These are phyloP conservation scores for Carex myosuroides DNA, from an alignment of 176 grass and related monocot genomes.

Conservation along the genomic window DNA sequence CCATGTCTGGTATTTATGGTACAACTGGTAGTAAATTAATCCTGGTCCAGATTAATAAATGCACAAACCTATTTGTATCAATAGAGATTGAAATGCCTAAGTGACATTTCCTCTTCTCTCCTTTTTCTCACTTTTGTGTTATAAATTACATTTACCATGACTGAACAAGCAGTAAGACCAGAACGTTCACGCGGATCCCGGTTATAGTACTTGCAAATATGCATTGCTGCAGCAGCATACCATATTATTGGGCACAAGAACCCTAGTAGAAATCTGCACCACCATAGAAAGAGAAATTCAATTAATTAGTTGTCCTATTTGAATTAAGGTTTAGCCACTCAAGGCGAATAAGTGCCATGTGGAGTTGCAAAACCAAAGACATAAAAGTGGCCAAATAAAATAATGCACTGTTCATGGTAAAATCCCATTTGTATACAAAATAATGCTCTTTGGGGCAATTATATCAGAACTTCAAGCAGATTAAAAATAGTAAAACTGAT, in stretches of 20 bases:
- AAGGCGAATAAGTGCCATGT: not conserved
- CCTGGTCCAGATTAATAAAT: not conserved
- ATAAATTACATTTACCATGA: constrained; percentile 45
- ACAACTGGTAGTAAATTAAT: not conserved
- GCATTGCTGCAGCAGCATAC: constrained; percentile 65
- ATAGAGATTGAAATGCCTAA: not conserved
- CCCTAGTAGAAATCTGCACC: constrained; percentile 89
- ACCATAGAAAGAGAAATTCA: not conserved
- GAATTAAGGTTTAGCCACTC: not conserved
- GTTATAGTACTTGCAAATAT: constrained; percentile 71
- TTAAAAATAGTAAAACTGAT: not conserved
- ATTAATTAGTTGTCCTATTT: not conserved
- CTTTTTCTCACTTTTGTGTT: not conserved
- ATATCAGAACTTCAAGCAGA: not conserved
- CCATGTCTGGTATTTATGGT: not conserved
- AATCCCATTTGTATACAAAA: not conserved
- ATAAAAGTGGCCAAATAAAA: not conserved
- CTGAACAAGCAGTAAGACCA: constrained; percentile 70
- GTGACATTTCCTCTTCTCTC: not conserved
- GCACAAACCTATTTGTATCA: not conserved
- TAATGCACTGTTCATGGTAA: not conserved
- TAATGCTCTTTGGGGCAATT: not conserved
- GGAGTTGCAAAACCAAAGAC: not conserved
- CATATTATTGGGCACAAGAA: constrained; percentile 85
- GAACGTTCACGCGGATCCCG: constrained; percentile 88